Percentiles rank a stretch among this genome's conserved stretches.
Conservation (phyloP, 108 stramenopile species). For the Hondaea fermentalgiana region DNA sequence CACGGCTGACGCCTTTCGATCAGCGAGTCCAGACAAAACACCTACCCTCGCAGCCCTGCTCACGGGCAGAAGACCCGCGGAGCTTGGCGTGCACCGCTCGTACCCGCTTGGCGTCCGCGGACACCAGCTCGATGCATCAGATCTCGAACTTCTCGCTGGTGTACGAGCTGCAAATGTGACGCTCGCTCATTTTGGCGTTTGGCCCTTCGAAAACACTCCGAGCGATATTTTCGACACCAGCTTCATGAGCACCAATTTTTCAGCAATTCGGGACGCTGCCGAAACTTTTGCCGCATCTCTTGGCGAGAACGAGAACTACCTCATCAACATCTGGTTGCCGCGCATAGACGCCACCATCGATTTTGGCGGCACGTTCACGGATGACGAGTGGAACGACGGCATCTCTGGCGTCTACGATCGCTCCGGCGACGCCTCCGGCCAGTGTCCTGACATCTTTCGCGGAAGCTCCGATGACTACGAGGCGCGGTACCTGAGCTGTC, state of each 20-base stretch:
- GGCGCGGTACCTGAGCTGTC: not conserved
- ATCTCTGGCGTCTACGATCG: not conserved
- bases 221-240: not conserved
- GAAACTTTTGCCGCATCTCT: not conserved
- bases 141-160: not conserved
- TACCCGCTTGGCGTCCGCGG: not conserved
- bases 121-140: not conserved
- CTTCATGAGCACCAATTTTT: not conserved
- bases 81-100: not conserved
- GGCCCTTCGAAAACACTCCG: not conserved
- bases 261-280: not conserved
- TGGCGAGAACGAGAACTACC: not conserved
- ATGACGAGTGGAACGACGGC: not conserved
- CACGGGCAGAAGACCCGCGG: not conserved
- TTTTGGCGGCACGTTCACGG: not conserved
- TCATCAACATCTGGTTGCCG: not conserved
- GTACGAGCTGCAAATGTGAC: not conserved
- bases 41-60: not conserved
- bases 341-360: constrained; percentile 2
- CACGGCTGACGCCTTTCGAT: not conserved
- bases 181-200: constrained; percentile 6
- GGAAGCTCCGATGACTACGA: not conserved
- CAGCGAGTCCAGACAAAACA: not conserved
- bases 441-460: not conserved
- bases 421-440: not conserved